A percentile compares a stretch with the other conserved stretches of the same genome.
Conservation (phyloP, 768 basidiomycete species). For the Pisolithus microcarpus region DNA sequence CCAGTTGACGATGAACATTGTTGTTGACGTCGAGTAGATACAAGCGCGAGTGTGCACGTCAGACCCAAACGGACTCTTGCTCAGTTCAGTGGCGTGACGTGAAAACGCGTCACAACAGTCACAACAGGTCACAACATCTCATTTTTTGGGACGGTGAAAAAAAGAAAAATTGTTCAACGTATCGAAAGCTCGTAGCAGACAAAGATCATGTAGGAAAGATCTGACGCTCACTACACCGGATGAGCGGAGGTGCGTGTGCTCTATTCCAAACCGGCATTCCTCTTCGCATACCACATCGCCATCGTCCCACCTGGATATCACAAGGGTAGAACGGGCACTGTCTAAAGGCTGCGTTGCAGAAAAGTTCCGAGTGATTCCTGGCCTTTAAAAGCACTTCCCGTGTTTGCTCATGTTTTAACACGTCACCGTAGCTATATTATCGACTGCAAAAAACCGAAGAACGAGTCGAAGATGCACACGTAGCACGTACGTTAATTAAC, state of each 20-base stretch:
- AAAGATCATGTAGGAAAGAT: constrained; percentile 49
- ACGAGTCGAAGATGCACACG: too few relatives aligned
- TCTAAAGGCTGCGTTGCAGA: constrained; percentile 54
- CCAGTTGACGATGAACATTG: constrained; percentile 88
- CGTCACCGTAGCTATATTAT: too few relatives aligned
- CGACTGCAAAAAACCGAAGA: too few relatives aligned
- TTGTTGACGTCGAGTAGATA: constrained; percentile 12
- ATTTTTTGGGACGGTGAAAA: too few relatives aligned
- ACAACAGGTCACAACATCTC: too few relatives aligned
- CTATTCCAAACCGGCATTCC: constrained; percentile 48
- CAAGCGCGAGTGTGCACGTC: constrained; percentile 15
- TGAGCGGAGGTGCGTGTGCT: constrained; percentile 42
- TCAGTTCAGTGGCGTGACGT: constrained; percentile 17
- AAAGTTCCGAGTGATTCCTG: background rate
- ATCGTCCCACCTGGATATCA: constrained; percentile 36
- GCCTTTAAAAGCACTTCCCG: constrained; percentile 6
- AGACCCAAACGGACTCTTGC: too few relatives aligned
- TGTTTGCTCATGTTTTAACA: constrained; percentile 26
- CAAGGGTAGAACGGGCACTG: constrained; percentile 57
- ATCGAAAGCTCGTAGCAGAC: too few relatives aligned
- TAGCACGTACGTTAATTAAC: constrained; percentile 3
- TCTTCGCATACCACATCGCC: constrained; percentile 74
- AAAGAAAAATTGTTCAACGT: too few relatives aligned
- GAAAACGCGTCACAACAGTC: too few relatives aligned
- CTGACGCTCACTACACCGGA: constrained; percentile 58